phyloP scores from a whole-genome alignment of 371 early-diverging fungal species.

The Mucor mucedo region DNA sequence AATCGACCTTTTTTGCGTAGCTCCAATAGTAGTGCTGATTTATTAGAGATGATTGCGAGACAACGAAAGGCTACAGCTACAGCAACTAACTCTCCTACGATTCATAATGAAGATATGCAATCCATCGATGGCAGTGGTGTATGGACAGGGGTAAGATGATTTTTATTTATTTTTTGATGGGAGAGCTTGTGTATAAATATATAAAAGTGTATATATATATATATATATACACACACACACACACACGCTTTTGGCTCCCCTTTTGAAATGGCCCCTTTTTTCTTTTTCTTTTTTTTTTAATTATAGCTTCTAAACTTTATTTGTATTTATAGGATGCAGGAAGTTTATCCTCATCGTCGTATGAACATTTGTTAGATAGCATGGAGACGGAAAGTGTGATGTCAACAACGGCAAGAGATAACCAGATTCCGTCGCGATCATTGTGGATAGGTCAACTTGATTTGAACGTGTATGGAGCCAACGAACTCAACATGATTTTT shows the following conservation, averaged over 20 bases:
- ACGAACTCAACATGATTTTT: slow-evolving; percentile 83
- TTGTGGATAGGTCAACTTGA: slow-evolving; percentile 96
- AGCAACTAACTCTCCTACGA: neutral
- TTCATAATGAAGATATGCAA: slow-evolving; percentile 15
- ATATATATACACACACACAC: no score
- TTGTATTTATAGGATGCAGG: slow-evolving; percentile 13
- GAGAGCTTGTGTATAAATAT: no score
- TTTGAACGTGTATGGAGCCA: slow-evolving; percentile 63
- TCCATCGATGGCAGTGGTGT: slow-evolving; percentile 13
- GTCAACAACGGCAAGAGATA: neutral
- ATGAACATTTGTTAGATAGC: slow-evolving; percentile 1
- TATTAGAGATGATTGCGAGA: slow-evolving; percentile 44
- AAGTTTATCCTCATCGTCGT: slow-evolving; percentile 3
- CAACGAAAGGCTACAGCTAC: slow-evolving; percentile 27
- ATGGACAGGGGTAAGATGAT: slow-evolving; percentile 30
- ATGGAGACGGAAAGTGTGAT: neutral
- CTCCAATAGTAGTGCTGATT: slow-evolving; percentile 48
- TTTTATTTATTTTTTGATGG: neutral
- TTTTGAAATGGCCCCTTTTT: neutral
- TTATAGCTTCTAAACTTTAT: neutral
- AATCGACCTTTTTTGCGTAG: slow-evolving; percentile 30
- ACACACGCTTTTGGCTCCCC: no score
- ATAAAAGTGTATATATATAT: no score
- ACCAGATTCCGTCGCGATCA: slow-evolving; percentile 44
- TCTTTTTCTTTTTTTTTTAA: neutral